Evolutionary conservation across 345 rosid genomes (phyloP).

Genomic region (Pugionium cornutum): DNA sequence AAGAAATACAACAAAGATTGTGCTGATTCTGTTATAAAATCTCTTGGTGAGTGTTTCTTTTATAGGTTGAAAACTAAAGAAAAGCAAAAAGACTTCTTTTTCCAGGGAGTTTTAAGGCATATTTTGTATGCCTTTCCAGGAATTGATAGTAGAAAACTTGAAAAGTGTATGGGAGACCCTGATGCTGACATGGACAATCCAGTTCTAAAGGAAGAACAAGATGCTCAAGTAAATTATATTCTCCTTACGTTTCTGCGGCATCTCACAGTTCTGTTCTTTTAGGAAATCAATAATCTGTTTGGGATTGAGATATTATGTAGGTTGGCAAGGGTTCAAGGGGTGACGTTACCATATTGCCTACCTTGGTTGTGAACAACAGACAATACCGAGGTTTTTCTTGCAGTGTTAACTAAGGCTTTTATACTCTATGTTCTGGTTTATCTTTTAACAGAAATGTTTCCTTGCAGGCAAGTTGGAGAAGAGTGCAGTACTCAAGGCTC

Average conservation of each 20-base stretch:
- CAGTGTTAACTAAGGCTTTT: constrained; percentile 3
- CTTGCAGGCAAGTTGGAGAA: constrained; percentile 85
- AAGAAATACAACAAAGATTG: constrained; percentile 80
- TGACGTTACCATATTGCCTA: constrained; percentile 98
- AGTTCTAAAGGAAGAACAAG: constrained; percentile 89
- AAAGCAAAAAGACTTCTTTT: background rate
- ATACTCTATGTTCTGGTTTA: background rate
- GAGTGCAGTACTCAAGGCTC: constrained; percentile 92
- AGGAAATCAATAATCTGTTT: constrained; percentile 29
- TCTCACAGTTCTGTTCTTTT: constrained; percentile 2
- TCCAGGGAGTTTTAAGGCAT: background rate
- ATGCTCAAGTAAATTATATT: constrained; percentile 66
- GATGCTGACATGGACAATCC: constrained; percentile 76
- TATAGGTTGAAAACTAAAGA: background rate
- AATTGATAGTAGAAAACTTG: constrained; percentile 69
- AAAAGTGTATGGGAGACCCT: constrained; percentile 92
- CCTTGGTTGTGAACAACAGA: constrained; percentile 90
- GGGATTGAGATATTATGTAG: constrained; percentile 46
- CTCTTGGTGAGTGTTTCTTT: constrained; percentile 59
- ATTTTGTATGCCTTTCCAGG: constrained; percentile 45
- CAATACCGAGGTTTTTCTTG: constrained; percentile 81
- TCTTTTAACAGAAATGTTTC: constrained; percentile 22
- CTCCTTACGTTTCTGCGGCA: background rate
- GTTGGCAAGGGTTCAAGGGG: constrained; percentile 98
- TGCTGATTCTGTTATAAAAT: constrained; percentile 65